Evolutionary conservation across 768 basidiomycete species (phyloP).

Genomic region (Crassisporium funariophilum): DNA sequence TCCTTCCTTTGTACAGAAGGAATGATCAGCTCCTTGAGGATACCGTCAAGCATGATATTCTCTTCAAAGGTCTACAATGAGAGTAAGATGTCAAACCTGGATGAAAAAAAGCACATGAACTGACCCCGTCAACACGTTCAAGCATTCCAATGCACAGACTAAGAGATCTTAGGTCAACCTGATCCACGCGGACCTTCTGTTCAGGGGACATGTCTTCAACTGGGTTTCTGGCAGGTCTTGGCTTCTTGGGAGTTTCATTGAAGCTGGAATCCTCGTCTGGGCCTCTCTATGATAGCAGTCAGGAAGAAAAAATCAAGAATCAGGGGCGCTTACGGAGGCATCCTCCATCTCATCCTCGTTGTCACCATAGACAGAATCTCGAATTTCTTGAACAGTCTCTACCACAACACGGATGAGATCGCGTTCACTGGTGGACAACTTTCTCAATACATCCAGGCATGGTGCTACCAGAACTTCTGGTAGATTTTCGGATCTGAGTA

Average conservation of each 20-base stretch:
- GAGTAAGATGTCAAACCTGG: conserved; percentile 1
- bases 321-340: neutral
- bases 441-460: conserved; percentile 83
- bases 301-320: neutral
- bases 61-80: conserved; percentile 57
- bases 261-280: conserved; percentile 27
- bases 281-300: conserved; percentile 8
- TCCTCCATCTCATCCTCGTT: conserved; percentile 35
- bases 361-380: conserved; percentile 48
- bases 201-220: conserved; percentile 53
- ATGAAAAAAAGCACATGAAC: conserved; percentile 25
- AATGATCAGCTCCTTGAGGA: conserved; percentile 80
- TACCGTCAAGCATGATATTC: conserved; percentile 72
- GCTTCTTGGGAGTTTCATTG: conserved; percentile 28
- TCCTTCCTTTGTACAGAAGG: conserved; percentile 84
- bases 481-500: conserved; percentile 73
- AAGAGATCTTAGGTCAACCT: conserved; percentile 75
- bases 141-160: conserved; percentile 80
- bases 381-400: conserved; percentile 81
- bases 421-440: conserved; percentile 70
- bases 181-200: conserved; percentile 57
- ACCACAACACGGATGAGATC: conserved; percentile 89
- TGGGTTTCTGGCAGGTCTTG: conserved; percentile 21
- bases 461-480: conserved; percentile 69
- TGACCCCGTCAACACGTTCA: conserved; percentile 81